Percentiles rank a stretch among this genome's conserved stretches.
Evolutionary conservation across 2,329 filamentous ascomycete species (phyloP).

Genomic region (Sordariomycetes sp.): DNA sequence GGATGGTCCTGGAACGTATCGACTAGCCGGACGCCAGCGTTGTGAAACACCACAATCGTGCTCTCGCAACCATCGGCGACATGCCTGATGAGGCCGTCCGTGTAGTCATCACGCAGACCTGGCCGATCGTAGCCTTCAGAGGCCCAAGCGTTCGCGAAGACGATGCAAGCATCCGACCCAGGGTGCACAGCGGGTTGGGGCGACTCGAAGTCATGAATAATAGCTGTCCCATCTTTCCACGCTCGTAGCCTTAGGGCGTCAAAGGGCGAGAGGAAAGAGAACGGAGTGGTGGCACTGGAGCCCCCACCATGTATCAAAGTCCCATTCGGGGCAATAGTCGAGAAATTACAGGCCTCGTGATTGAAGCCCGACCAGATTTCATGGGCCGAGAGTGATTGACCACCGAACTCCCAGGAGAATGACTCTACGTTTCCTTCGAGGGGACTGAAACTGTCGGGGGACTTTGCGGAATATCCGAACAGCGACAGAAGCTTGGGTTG

Average conservation of each 20-base stretch:
- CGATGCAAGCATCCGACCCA: conserved; percentile 54
- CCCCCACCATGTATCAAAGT: conserved; percentile 16
- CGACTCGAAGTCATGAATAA: conserved; percentile 50
- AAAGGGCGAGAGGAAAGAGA: conserved; percentile 41
- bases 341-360: conserved; percentile 9
- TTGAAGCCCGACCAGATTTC: conserved; percentile 19
- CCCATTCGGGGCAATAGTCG: conserved; percentile 34
- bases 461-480: conserved; percentile 51
- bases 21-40: conserved; percentile 50
- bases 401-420: conserved; percentile 23
- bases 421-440: conserved; percentile 22
- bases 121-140: conserved; percentile 62
- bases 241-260: conserved; percentile 44
- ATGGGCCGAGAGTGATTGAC: conserved; percentile 23
- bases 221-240: conserved; percentile 42
- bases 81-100: conserved; percentile 44
- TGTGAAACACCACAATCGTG: conserved; percentile 57
- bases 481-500: conserved; percentile 42
- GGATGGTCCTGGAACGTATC: conserved; percentile 53
- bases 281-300: conserved; percentile 34
- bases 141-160: conserved; percentile 59
- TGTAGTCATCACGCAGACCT: conserved; percentile 56
- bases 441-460: conserved; percentile 32
- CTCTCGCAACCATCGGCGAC: conserved; percentile 51
- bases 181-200: conserved; percentile 37